Conservation (phyloP, 2,329 filamentous ascomycete genomes). For the Penicillium corylophilum region DNA sequence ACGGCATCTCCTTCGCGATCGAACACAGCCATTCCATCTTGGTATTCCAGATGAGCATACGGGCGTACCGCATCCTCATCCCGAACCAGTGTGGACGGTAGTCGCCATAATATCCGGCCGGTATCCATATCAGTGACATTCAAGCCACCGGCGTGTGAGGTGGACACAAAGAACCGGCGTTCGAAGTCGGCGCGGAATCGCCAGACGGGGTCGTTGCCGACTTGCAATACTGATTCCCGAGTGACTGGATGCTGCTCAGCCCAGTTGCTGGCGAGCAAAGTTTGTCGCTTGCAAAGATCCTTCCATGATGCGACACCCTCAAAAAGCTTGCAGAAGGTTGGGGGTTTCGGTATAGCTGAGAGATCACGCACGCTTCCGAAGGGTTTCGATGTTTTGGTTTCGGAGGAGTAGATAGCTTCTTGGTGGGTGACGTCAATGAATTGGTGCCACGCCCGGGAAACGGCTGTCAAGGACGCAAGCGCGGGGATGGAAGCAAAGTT, state of each 20-base stretch:
- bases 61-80: conserved; percentile 37
- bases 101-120: conserved; percentile 41
- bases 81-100: conserved; percentile 28
- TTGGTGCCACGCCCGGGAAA: conserved; percentile 40
- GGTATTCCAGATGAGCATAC: conserved; percentile 50
- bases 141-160: conserved; percentile 46
- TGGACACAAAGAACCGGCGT: conserved; percentile 48
- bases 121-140: conserved; percentile 50
- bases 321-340: conserved; percentile 36
- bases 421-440: conserved; percentile 47
- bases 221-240: conserved; percentile 42
- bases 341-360: conserved; percentile 25
- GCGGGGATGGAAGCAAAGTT: conserved; percentile 38
- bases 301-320: conserved; percentile 43
- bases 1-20: conserved; percentile 46
- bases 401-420: conserved; percentile 42
- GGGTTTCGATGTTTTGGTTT: conserved; percentile 32
- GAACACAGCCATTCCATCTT: conserved; percentile 48
- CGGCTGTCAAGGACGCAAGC: conserved; percentile 37
- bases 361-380: conserved; percentile 29
- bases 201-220: conserved; percentile 46
- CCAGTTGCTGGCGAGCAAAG: conserved; percentile 43
- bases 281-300: conserved; percentile 45
- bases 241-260: conserved; percentile 30
- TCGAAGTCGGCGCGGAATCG: conserved; percentile 49